Evolutionary conservation across 495 filamentous ascomycete species (phyloP).

Genomic region (Aspergillus haitiensis): DNA sequence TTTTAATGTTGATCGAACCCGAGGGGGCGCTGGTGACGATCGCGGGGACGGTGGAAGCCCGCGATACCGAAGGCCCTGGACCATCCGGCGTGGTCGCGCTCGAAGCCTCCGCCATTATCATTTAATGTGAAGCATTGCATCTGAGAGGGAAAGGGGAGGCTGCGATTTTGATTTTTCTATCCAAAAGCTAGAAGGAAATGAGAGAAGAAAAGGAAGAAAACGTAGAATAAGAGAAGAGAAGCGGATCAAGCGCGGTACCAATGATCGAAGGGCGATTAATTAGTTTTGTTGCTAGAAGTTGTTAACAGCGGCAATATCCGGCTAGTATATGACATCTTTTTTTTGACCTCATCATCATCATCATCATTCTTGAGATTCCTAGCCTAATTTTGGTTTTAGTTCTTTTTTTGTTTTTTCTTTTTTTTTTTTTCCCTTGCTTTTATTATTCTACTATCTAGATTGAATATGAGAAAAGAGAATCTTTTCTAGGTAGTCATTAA

Average conservation of each 20-base stretch:
- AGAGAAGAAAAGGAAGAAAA: neutral
- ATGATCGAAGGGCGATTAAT: conserved; percentile 5
- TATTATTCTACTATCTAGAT: no score
- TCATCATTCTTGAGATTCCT: neutral
- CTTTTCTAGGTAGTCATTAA: no score
- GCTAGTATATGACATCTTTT: neutral
- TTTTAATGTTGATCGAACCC: conserved; percentile 9
- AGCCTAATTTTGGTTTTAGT: neutral
- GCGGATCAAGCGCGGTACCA: conserved; percentile 7
- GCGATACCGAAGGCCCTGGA: conserved; percentile 22
- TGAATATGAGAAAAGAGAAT: no score
- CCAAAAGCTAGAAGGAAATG: neutral
- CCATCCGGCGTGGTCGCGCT: conserved; percentile 26
- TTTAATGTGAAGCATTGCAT: conserved; percentile 20
- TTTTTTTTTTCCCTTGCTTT: no score
- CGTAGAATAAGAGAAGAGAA: neutral
- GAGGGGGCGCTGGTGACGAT: conserved; percentile 26
- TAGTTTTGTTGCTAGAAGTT: conserved; percentile 9
- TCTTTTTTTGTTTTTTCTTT: no score
- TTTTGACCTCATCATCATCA: no score
- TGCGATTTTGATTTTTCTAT: no score
- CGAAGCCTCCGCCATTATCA: conserved; percentile 35
- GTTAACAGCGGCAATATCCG: neutral
- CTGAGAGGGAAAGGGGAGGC: neutral
- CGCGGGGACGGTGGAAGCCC: conserved; percentile 26